phyloP scores from a whole-genome alignment of 345 rosid species.

The Eucalyptus pumila region DNA sequence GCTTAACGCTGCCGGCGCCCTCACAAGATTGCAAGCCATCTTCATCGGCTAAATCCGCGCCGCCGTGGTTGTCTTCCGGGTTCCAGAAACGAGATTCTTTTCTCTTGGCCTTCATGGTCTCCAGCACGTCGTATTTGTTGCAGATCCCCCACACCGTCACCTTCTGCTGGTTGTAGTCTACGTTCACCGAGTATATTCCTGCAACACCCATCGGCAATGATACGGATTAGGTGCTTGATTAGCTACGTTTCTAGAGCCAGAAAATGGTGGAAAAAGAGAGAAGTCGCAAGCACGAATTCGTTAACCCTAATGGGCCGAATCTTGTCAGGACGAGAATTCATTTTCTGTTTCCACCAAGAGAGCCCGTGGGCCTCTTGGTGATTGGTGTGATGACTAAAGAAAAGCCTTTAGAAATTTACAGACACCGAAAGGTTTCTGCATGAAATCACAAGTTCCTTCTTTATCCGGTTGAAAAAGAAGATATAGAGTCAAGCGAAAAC shows the following conservation, averaged over 20 bases:
- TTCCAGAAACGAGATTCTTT: constrained; percentile 78
- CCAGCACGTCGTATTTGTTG: constrained; percentile 59
- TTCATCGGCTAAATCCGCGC: not conserved
- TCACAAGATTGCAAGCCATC: not conserved
- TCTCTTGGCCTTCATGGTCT: constrained; percentile 53
- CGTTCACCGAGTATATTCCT: constrained; percentile 77
- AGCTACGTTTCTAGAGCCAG: not conserved
- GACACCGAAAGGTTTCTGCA: not conserved
- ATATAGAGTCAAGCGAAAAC: not conserved
- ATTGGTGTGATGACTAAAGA: not conserved
- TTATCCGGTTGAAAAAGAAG: not conserved
- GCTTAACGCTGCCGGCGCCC: not conserved
- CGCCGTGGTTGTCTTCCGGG: constrained; percentile 28
- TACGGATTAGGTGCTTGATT: not conserved
- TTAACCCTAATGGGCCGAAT: not conserved
- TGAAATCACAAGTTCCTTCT: not conserved
- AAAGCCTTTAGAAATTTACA: not conserved
- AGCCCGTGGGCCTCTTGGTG: not conserved
- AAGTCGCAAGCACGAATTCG: not conserved
- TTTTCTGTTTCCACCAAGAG: not conserved
- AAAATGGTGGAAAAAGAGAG: not conserved
- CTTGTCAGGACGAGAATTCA: not conserved
- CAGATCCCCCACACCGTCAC: constrained; percentile 92
- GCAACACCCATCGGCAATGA: not conserved
- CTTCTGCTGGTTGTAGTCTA: constrained; percentile 59